Conservation (phyloP, 257 asterid genomes). For the Nicotiana undulata region DNA sequence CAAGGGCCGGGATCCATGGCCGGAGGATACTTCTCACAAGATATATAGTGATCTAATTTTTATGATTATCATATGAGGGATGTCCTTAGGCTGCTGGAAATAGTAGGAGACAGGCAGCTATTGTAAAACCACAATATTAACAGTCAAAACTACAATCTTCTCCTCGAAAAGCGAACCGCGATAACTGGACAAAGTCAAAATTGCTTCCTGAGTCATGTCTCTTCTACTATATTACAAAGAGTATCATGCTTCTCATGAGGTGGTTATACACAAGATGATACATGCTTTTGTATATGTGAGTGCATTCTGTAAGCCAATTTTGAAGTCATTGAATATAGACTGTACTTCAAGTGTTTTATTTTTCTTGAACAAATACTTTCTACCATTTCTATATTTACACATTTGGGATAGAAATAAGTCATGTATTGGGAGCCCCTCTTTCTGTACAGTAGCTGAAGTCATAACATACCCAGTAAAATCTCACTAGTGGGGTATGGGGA, state of each 20-base stretch:
- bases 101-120: not conserved
- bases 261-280: not conserved
- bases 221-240: not conserved
- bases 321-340: not conserved
- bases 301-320: not conserved
- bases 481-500: too few species aligned
- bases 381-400: not conserved
- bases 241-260: not conserved
- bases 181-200: not conserved
- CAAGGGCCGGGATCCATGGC: too few species aligned
- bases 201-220: not conserved
- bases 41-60: not conserved
- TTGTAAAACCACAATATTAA: not conserved
- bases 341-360: not conserved
- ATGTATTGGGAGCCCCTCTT: not conserved
- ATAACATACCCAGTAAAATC: too few species aligned
- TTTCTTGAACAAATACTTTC: not conserved
- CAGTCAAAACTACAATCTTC: not conserved
- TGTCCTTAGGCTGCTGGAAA: not conserved
- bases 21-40: constrained; percentile 51
- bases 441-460: not conserved
- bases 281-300: not conserved
- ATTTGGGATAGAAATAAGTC: not conserved
- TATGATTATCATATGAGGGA: not conserved
- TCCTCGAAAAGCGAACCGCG: not conserved